Base-by-base conservation (phyloP, 192 early-diverging fungal genomes). In the Linnemannia schmuckeri region DNA sequence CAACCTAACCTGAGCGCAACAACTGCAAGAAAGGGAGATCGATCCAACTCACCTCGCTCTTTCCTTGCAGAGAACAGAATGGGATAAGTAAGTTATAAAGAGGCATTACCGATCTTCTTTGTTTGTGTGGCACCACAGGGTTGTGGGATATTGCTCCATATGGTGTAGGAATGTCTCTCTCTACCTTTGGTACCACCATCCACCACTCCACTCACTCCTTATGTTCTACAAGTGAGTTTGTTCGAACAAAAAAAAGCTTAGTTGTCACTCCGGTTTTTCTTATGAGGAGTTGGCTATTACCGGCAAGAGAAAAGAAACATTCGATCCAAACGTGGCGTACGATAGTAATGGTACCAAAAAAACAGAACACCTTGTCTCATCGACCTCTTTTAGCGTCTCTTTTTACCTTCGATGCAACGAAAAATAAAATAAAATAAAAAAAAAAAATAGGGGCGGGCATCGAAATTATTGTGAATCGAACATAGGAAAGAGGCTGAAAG, bases 241-340 rank as follows among this genome's bases (percentile, higher is more conserved):
- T 66, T 12, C 13, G 9, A 61, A 61, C 24, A 8, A 24, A 30
- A 15, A 63, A 66, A 66, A 66, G 61, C 61, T 66, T 66, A 66
- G 30, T 66, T 66, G 61, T 30, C 61, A 66, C 61, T 66, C 61
- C 61, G 61, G 27, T 66, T 66, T 10, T 30, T 10, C 61, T 33
- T 15, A 15, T 66, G 61, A 66, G 27, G 61, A 4, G 30, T 61
- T 61, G 55, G 49, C 18, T 52, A 46, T 46, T 15, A 46, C 12
- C 44, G 49, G 18, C 3, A 52, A 5, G 2, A 4, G 4, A 52
- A 4, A 33, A 66, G 61, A 66, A 33, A 66, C 61, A 66, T 66
- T 66, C 61, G 61, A 66, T 33, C 33, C 40, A 41, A 81, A 75
- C 79, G 79, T 81, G 79, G 79, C 79, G 79, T 81, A 81, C 79